phyloP scores from a whole-genome alignment of 1,139 yeast species.

The Hanseniaspora uvarum region DNA sequence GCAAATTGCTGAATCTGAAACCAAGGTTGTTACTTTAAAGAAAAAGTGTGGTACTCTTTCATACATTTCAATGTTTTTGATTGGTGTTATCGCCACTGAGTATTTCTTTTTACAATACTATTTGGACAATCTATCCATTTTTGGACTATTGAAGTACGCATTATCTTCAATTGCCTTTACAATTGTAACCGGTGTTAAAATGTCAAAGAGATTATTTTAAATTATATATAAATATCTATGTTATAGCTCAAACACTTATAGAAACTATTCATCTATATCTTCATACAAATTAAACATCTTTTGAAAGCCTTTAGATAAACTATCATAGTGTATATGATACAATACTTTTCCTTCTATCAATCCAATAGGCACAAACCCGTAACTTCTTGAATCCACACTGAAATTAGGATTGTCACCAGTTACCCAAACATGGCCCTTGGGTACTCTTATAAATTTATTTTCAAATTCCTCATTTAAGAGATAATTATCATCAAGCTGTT shows the following conservation, averaged over 20 bases:
- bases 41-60: constrained; percentile 27
- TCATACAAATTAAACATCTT: constrained; percentile 40
- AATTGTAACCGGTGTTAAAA: constrained; percentile 59
- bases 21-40: constrained; percentile 33
- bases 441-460: constrained; percentile 53
- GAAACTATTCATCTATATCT: constrained; percentile 1
- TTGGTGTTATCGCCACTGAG: constrained; percentile 51
- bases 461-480: constrained; percentile 30
- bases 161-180: constrained; percentile 45
- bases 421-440: constrained; percentile 92
- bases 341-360: constrained; percentile 77
- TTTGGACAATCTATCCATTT: constrained; percentile 53
- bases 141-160: constrained; percentile 50
- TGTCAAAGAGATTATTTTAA: constrained; percentile 34
- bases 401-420: constrained; percentile 87
- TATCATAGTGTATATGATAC: constrained; percentile 43
- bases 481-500: constrained; percentile 30
- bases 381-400: constrained; percentile 83
- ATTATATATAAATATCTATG: background rate
- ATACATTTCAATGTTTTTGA: constrained; percentile 39
- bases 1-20: constrained; percentile 34
- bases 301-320: constrained; percentile 39
- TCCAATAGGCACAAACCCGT: constrained; percentile 80
- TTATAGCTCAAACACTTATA: constrained; percentile 12
- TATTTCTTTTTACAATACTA: constrained; percentile 56